Conservation (phyloP, 805 yeast genomes). For the Priceomyces medius region DNA sequence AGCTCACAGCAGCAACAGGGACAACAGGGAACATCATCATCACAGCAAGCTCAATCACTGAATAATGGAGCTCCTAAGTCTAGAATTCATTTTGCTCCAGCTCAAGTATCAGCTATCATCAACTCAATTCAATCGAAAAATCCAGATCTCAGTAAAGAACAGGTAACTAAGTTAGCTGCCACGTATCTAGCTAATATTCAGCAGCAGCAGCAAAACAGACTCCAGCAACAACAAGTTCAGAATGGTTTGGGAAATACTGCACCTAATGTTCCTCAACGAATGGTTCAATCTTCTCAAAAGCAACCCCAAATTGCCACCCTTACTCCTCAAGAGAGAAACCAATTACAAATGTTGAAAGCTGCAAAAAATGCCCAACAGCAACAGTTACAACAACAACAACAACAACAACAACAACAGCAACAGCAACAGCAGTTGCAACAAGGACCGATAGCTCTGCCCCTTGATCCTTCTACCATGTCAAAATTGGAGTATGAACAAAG, state of each 20-base stretch:
- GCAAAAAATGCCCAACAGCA: slow-evolving; percentile 31
- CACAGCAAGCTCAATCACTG: slow-evolving; percentile 2
- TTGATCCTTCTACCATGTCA: slow-evolving; percentile 24
- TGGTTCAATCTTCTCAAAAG: slow-evolving; percentile 11
- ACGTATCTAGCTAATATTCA: slow-evolving; percentile 59
- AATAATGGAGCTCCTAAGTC: slow-evolving; percentile 20
- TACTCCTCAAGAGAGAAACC: slow-evolving; percentile 44
- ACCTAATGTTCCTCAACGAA: slow-evolving; percentile 4
- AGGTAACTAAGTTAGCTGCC: slow-evolving; percentile 65
- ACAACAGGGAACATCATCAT: slow-evolving; percentile 1
- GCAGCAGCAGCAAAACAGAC: slow-evolving; percentile 46
- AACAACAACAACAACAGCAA: slow-evolving; percentile 20
- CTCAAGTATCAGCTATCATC: slow-evolving; percentile 65
- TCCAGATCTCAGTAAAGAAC: slow-evolving; percentile 61
- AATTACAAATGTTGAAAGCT: slow-evolving; percentile 40
- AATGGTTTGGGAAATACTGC: slow-evolving; percentile 9
- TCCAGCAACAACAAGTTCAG: slow-evolving; percentile 23
- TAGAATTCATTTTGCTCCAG: slow-evolving; percentile 50
- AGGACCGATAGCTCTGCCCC: slow-evolving; percentile 7
- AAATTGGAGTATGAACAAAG: slow-evolving; percentile 38
- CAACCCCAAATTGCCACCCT: slow-evolving; percentile 35
- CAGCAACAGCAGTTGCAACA: slow-evolving; percentile 12
- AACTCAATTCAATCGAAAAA: slow-evolving; percentile 64
- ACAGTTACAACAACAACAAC: slow-evolving; percentile 20
- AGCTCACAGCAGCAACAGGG: slow-evolving; percentile 4